phyloP scores from a whole-genome alignment of 805 yeast genomes.

The Isabelozyma rhagii region DNA sequence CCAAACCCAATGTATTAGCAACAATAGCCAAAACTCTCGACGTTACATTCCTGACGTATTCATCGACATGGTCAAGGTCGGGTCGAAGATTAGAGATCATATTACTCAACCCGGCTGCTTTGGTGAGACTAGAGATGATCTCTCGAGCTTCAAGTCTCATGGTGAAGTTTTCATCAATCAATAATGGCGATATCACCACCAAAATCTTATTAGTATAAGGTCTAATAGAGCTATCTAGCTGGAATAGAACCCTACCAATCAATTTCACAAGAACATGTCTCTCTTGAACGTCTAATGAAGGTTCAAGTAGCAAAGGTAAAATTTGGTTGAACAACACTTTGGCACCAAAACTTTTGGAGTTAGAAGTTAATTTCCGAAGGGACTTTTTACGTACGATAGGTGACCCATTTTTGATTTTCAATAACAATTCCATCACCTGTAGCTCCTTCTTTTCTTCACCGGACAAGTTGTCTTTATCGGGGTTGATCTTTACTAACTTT shows the following conservation, averaged over 20 bases:
- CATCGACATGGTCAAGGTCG: slow-evolving; percentile 80
- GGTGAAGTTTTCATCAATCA: slow-evolving; percentile 75
- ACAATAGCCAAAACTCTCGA: slow-evolving; percentile 82
- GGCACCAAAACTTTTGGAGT: slow-evolving; percentile 67
- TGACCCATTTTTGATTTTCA: slow-evolving; percentile 76
- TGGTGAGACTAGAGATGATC: slow-evolving; percentile 67
- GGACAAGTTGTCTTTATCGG: slow-evolving; percentile 28
- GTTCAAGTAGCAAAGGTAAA: slow-evolving; percentile 75
- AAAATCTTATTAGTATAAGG: slow-evolving; percentile 75
- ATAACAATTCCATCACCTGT: slow-evolving; percentile 57
- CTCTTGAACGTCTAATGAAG: slow-evolving; percentile 73
- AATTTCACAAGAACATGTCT: slow-evolving; percentile 78
- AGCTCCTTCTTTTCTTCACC: slow-evolving; percentile 57
- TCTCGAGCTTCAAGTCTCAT: slow-evolving; percentile 78
- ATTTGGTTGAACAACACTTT: slow-evolving; percentile 62
- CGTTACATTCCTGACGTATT: slow-evolving; percentile 70
- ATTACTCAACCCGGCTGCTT: slow-evolving; percentile 77
- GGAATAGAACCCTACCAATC: slow-evolving; percentile 63
- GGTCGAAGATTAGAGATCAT: slow-evolving; percentile 79
- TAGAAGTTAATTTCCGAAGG: slow-evolving; percentile 60
- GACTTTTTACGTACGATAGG: slow-evolving; percentile 67
- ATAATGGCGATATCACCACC: slow-evolving; percentile 71
- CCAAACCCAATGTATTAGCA: slow-evolving; percentile 75
- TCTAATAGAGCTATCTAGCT: slow-evolving; percentile 58
- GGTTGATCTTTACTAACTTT: slow-evolving; percentile 38